A percentile compares a stretch with the other conserved stretches of the same genome.
Evolutionary conservation across 1,284 basidiomycete genomes (phyloP).

Genomic region (Gomphus sp.): DNA sequence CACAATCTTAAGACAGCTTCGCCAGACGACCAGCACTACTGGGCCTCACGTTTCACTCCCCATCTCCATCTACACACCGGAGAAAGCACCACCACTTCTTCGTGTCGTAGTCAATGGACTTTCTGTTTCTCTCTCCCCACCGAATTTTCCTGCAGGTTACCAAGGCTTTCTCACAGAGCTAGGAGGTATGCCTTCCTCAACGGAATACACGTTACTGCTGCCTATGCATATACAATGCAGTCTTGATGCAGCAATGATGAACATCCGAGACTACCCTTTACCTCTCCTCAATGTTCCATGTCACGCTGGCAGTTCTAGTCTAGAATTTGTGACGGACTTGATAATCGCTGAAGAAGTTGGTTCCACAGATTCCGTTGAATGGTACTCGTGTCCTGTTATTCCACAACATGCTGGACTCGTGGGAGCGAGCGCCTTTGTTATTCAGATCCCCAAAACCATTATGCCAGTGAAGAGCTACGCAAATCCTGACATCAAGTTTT

Average conservation of each 20-base stretch:
- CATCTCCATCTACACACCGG: constrained; percentile 30
- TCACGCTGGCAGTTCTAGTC: constrained; percentile 33
- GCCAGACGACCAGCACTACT: constrained; percentile 13
- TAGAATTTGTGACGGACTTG: constrained; percentile 71
- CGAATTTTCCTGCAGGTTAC: constrained; percentile 49
- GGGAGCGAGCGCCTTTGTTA: constrained; percentile 47
- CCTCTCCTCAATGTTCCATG: constrained; percentile 57
- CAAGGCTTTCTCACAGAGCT: constrained; percentile 64
- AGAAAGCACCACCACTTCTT: constrained; percentile 62
- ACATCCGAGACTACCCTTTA: constrained; percentile 76
- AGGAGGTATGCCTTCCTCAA: constrained; percentile 68
- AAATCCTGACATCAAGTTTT: constrained; percentile 61
- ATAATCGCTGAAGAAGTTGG: constrained; percentile 90
- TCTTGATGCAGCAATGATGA: constrained; percentile 51
- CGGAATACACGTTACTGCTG: constrained; percentile 72
- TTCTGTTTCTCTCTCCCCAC: constrained; percentile 48
- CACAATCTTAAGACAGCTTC: constrained; percentile 27
- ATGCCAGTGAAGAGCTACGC: constrained; percentile 96
- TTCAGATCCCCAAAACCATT: constrained; percentile 83
- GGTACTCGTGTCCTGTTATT: constrained; percentile 61
- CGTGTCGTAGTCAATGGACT: constrained; percentile 61
- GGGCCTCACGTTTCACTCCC: constrained; percentile 24
- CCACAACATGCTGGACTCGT: constrained; percentile 40
- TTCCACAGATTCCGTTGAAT: constrained; percentile 58
- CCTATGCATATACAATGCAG: constrained; percentile 77